Base-by-base conservation (phyloP, 148 eudicot species). In the Camellia granthamiana region DNA sequence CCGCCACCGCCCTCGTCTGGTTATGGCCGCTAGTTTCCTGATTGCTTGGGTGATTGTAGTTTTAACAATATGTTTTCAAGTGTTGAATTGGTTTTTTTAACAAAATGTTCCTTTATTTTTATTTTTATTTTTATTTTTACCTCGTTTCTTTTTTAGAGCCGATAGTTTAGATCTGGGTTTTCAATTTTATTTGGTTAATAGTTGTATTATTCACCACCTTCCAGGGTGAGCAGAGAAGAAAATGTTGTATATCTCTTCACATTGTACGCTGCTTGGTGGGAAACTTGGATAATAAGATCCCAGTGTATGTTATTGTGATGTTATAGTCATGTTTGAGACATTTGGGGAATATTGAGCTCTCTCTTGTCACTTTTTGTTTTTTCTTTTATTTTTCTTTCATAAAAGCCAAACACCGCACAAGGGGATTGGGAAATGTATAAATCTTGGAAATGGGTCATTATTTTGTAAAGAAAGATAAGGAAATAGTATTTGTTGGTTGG, bases 1-100 rank as follows among this genome's bases (percentile, higher is more conserved):
- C 94, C 90, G 3, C 89, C 68, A 21, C 64, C 91, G 0, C 75
- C 38, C 38, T 30, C 80, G 12, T 78, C 81, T 6, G 84, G 84
- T 21, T 74, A 84, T 77, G 83, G 90, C 47, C 87, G 87, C 49
- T 92, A 79, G 75, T 43, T 19, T 72, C n/a, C 18, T 23, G 62
- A 16, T 30, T 46, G 8, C 12, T 69, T 19, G 56, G 8, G 13
- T 11, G 56, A n/a, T 19, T 12, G 23, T 21, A n/a, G 56, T 44
- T 49, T 46, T 7, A 44, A 46, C 30, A 2, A 30, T 30, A 30
- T 30, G 38, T 30, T 30, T 30, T 30, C 38, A 30, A 30, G 38
- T 30, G 38, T 30, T 30, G 38, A 30, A 30, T 30, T 30, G 38
- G 38, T 30, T 30, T 30, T 30, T 30, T 30, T 30, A 30, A 30